Base-by-base conservation (phyloP, 1,139 yeast species). In the Magnusiomyces paraingens region DNA sequence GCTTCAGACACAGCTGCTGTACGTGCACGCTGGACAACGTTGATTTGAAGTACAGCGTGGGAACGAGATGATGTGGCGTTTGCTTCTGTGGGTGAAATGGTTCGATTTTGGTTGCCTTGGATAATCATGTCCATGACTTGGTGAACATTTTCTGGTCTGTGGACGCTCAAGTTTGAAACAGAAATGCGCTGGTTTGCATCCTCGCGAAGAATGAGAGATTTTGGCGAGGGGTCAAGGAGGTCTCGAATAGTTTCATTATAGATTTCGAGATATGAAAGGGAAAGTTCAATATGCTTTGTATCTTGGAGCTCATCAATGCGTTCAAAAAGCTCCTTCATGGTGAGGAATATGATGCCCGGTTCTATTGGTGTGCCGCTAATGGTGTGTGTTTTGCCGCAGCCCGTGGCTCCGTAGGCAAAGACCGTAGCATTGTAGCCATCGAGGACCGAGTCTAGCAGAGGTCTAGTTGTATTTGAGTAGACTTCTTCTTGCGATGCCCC, bases 381-480 rank as follows among this genome's bases (percentile, higher is more conserved):
- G 0, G 98, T 91, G 66, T 86, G 90, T 0, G 98, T 90, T 66
- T 91, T 91, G n/a, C 99, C 99, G 68, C 98, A 93, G 0, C 99
- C 99, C 0, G 99, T 90, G 29, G 96, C 96, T 1, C 99, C 99
- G 66, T 93, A 93, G 1, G 99, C 98, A 73, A 93, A 93, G 0
- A 91, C 90, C 0, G 97, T 90, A 5, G 95, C 85, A 68, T 91
- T 89, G 68, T 75, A 88, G 0, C 97, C 97, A 59, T 86, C 95
- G 48, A 91, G 68, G 0, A 89, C 83, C 46, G 85, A 79, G 58
- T 84, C 90, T 8, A 91, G 71, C 48, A 89, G 71, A 0, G 95
- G 93, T 52, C 77, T 73, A 0, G 95, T 82, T 0, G 96, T 87
- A 47, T 71, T 70, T 36, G 73, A 67, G 64, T 82, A 90, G 0